Conservation (phyloP, 345 rosid genomes). For the Citrus hindsii region DNA sequence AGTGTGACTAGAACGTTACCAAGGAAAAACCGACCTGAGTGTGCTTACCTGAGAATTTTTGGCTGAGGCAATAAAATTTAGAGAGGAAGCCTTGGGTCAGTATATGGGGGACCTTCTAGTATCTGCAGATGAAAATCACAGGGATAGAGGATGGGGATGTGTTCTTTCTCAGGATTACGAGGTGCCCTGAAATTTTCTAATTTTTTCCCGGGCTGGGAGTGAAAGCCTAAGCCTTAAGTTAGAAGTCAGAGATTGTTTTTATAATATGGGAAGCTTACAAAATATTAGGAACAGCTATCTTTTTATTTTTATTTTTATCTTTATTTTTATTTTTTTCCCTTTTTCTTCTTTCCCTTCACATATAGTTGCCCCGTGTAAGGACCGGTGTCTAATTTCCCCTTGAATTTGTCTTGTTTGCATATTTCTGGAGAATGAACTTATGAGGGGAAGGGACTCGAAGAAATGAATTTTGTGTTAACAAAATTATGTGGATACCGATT, state of each 20-base stretch:
- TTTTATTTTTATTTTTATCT: neutral
- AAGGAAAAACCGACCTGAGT: conserved; percentile 7
- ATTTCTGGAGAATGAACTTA: conserved; percentile 10
- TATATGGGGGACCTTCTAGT: conserved; percentile 10
- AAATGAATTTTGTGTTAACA: conserved; percentile 21
- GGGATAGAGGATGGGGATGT: conserved; percentile 29
- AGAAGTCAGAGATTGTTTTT: conserved; percentile 50
- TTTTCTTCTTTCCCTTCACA: conserved; percentile 2
- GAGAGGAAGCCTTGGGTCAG: conserved; percentile 29
- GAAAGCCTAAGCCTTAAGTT: conserved; percentile 34
- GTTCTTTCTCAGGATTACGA: conserved; percentile 28
- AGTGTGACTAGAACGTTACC: conserved; percentile 59
- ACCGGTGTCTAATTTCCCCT: neutral
- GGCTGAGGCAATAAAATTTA: conserved; percentile 22
- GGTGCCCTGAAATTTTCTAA: conserved; percentile 34
- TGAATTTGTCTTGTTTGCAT: conserved; percentile 11
- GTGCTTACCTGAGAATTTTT: conserved; percentile 26
- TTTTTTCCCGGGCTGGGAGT: conserved; percentile 39
- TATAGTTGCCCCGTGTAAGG: conserved; percentile 12
- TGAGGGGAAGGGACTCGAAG: conserved; percentile 13
- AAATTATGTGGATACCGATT: neutral
- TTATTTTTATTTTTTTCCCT: neutral
- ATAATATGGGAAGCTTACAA: conserved; percentile 33
- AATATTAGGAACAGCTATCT: conserved; percentile 8
- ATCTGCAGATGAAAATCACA: conserved; percentile 19